phyloP scores from a whole-genome alignment of 2,329 filamentous ascomycete species.

The Epichloe typhina region DNA sequence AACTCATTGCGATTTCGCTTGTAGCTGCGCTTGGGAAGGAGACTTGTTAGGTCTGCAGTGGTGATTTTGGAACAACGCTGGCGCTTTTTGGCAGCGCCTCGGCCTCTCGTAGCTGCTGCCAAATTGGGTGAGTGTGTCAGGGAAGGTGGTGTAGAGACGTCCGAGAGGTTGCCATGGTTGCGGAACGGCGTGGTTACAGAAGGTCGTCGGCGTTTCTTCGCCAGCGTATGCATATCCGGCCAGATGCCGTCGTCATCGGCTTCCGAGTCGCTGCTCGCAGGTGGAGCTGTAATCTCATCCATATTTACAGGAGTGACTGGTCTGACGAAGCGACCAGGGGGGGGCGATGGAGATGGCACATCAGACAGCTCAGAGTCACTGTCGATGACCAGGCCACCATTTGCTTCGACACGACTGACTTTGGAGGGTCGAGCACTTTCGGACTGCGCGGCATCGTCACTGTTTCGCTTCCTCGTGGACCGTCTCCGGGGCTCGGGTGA shows the following conservation, averaged over 20 bases:
- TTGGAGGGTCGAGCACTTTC: slow-evolving; percentile 25
- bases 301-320: slow-evolving; percentile 31
- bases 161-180: slow-evolving; percentile 30
- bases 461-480: slow-evolving; percentile 43
- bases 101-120: slow-evolving; percentile 17
- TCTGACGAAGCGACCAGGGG: slow-evolving; percentile 15
- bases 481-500: slow-evolving; percentile 11
- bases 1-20: slow-evolving; percentile 26
- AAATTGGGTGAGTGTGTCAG: slow-evolving; percentile 54
- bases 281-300: slow-evolving; percentile 40
- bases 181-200: slow-evolving; percentile 24
- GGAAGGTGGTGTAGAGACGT: slow-evolving; percentile 51
- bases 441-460: slow-evolving; percentile 27
- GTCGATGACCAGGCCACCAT: slow-evolving; percentile 13
- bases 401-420: slow-evolving; percentile 17
- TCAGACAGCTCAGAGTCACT: slow-evolving; percentile 28
- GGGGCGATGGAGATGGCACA: slow-evolving; percentile 22
- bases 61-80: slow-evolving; percentile 32
- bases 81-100: slow-evolving; percentile 16
- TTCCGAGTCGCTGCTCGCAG: slow-evolving; percentile 38
- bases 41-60: slow-evolving; percentile 39
- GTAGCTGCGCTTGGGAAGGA: slow-evolving; percentile 39
- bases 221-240: slow-evolving; percentile 39
- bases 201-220: slow-evolving; percentile 30
- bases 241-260: slow-evolving; percentile 30